Percentiles rank a stretch among this genome's conserved stretches.
These are phyloP conservation scores for Bryum argenteum DNA, from an alignment of 225 moss, liverwort and hornwort species.

Conservation along the genomic window DNA sequence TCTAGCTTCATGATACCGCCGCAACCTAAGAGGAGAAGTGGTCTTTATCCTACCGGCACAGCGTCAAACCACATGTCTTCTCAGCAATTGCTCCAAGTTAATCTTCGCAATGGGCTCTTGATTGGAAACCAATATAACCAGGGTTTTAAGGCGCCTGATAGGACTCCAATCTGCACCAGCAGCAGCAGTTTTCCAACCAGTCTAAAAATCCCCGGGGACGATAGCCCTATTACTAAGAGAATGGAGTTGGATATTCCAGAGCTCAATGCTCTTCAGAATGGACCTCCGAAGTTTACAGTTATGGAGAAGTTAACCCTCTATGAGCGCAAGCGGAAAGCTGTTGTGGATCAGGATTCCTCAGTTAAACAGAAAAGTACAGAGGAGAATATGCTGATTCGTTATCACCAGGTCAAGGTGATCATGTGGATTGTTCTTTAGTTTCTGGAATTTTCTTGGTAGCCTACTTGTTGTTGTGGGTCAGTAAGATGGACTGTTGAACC, in stretches of 20 bases:
- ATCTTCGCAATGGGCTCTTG: conserved; percentile 47
- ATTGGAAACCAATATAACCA: conserved; percentile 47
- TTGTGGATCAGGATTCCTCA: conserved; percentile 64
- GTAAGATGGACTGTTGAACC: conserved; percentile 2
- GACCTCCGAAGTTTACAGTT: conserved; percentile 81
- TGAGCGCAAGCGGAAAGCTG: conserved; percentile 73
- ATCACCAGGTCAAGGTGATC: conserved; percentile 76
- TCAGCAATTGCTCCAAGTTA: conserved; percentile 47
- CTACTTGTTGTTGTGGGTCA: not conserved
- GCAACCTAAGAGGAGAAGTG: conserved; percentile 67
- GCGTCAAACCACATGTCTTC: conserved; percentile 30
- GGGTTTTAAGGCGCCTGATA: conserved; percentile 47
- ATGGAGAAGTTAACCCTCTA: conserved; percentile 75
- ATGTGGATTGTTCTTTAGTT: not conserved
- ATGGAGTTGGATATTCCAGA: conserved; percentile 69
- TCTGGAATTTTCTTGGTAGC: conserved; percentile 4
- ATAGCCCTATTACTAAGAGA: conserved; percentile 44
- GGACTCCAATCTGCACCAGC: conserved; percentile 46
- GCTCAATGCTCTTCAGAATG: conserved; percentile 50
- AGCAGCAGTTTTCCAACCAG: conserved; percentile 46
- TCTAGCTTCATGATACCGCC: conserved; percentile 55
- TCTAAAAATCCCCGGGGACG: conserved; percentile 42
- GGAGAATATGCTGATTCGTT: conserved; percentile 63
- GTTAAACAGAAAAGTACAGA: conserved; percentile 80
- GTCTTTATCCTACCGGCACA: conserved; percentile 57